Evolutionary conservation across 495 filamentous ascomycete genomes (phyloP), one percentile per base, ranked within the genome.

Genomic region (Ramalina intermedia): DNA sequence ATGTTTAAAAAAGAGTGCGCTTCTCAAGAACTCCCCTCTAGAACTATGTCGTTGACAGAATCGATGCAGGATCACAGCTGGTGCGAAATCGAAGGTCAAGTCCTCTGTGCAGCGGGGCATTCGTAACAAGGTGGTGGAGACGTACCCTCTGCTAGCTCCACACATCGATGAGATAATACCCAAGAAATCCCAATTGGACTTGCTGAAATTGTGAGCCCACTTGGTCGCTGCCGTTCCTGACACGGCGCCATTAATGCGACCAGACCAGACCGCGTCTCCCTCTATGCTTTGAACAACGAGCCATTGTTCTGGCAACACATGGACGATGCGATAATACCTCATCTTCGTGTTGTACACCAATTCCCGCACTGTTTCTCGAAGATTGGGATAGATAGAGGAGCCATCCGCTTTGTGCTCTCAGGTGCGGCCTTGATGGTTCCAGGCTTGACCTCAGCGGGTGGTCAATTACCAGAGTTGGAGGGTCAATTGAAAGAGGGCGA

Each of bases 391-490:
- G 90, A 96, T 65, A 80, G 91, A 43, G 91, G 91, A 46, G 91
- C 93, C 0, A 96, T 96, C 64, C 86, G 93, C 50, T 98, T 98
- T 67, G 90, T 98, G 26, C 75, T 98, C 1, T 81, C 78, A 2
- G 91, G 91, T 20, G 91, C 91, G 0, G 82, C 89, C 47, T 79
- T 98, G 39, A 98, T 98, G 91, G 88, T 84, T 12, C 91, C 91
- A 0, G 91, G 91, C 0, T 61, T 96, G 51, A 98, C 91, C 7
- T 82, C 76, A 8, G 61, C 80, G 0, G 91, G 93, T 1, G 91
- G 91, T 0, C 58, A 79, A 27, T 63, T 98, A 55, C 91, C 87
- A 24, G 71, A 56, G 12, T 24, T 20, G 9, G 58, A 56, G 26
- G 35, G 58, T 41, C 76, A 84, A 55, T 54, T 94, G 50, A 72